phyloP scores from a whole-genome alignment of 495 filamentous ascomycete genomes.

The Hypoxylon perforatum region DNA sequence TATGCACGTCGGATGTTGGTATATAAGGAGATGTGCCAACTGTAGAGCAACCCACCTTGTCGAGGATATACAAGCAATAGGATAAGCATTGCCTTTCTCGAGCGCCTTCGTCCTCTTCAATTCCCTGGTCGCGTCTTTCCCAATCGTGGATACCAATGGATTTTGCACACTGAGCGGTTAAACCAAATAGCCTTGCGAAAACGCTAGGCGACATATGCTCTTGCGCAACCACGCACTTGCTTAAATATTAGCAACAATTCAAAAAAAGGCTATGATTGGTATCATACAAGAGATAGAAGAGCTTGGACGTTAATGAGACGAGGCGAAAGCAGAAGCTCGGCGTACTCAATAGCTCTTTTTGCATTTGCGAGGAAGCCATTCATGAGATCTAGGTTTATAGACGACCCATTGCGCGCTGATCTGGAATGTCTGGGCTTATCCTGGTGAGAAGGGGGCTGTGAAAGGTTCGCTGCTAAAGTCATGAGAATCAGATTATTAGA shows the following conservation, averaged over 20 bases:
- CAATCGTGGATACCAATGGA: conserved; percentile 28
- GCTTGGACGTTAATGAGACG: conserved; percentile 32
- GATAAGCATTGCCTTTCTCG: conserved; percentile 24
- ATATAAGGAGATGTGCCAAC: conserved; percentile 12
- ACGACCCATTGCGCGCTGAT: conserved; percentile 11
- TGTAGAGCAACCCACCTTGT: conserved; percentile 25
- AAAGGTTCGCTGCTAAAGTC: conserved; percentile 21
- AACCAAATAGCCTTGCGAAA: conserved; percentile 18
- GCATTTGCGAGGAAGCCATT: conserved; percentile 30
- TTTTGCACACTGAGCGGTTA: conserved; percentile 25
- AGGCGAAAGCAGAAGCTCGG: conserved; percentile 18
- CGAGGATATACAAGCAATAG: conserved; percentile 31
- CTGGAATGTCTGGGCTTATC: conserved; percentile 12
- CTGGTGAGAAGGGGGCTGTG: conserved; percentile 6
- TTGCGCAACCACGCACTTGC: conserved; percentile 31
- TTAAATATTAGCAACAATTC: conserved; percentile 1
- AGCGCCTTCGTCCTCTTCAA: background rate
- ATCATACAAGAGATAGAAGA: conserved; percentile 33
- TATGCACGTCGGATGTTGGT: conserved; percentile 11
- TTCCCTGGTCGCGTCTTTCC: conserved; percentile 3
- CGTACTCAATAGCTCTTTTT: conserved; percentile 27
- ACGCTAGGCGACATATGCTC: conserved; percentile 19
- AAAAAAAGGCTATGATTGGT: background rate
- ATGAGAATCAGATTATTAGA: conserved; percentile 35
- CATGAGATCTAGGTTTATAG: conserved; percentile 26